A percentile compares a stretch with the other conserved stretches of the same genome.
phyloP scores from a whole-genome alignment of 192 early-diverging fungal species.

The Coemansia sp. region DNA sequence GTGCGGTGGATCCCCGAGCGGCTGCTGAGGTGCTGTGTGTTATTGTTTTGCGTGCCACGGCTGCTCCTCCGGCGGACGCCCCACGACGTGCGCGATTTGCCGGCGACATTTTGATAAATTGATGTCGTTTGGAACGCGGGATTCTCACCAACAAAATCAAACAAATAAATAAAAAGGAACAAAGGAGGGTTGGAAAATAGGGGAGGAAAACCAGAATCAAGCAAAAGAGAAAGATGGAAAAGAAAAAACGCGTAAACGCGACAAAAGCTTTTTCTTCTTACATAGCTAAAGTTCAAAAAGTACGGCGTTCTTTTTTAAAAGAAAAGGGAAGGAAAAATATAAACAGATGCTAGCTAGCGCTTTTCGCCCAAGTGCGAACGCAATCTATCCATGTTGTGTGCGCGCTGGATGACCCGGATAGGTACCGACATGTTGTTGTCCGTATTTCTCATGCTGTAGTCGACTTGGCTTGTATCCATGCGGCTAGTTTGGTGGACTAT shows the following conservation, averaged over 20 bases:
- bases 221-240: neutral
- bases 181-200: neutral
- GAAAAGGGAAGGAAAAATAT: neutral
- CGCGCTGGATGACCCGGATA: constrained; percentile 41
- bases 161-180: constrained; percentile 6
- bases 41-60: constrained; percentile 36
- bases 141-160: too few relatives aligned
- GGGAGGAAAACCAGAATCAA: constrained; percentile 1
- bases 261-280: neutral
- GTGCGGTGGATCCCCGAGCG: neutral
- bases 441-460: constrained; percentile 11
- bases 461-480: constrained; percentile 12
- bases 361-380: constrained; percentile 13
- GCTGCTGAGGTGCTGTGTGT: neutral
- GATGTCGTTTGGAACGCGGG: neutral
- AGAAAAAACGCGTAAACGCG: constrained; percentile 11
- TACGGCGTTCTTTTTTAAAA: neutral
- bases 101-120: neutral
- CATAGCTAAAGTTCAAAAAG: neutral
- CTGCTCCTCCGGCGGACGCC: constrained; percentile 11
- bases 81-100: constrained; percentile 39
- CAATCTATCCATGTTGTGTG: constrained; percentile 29
- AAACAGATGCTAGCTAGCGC: neutral
- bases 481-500: constrained; percentile 10
- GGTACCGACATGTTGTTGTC: constrained; percentile 29